phyloP scores from a whole-genome alignment of 2,329 filamentous ascomycete genomes.

The Penicillium rolfsii region DNA sequence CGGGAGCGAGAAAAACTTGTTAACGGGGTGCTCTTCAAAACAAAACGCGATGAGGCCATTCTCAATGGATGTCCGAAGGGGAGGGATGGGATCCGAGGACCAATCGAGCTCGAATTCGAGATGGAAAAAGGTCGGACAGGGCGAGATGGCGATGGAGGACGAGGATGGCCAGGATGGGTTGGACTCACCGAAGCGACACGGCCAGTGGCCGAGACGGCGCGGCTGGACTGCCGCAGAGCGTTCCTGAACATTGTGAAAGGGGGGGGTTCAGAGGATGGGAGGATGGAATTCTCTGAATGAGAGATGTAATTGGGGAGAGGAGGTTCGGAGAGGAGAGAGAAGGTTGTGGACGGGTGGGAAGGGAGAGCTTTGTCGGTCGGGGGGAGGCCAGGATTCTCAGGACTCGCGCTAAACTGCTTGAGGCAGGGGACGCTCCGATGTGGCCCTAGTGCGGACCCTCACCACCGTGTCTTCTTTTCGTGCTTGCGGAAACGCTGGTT shows the following conservation, averaged over 20 bases:
- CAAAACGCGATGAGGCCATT: slow-evolving; percentile 28
- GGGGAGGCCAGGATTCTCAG: slow-evolving; percentile 46
- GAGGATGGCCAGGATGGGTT: slow-evolving; percentile 53
- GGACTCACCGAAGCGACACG: slow-evolving; percentile 92
- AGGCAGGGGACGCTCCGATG: slow-evolving; percentile 45
- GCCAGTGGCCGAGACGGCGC: slow-evolving; percentile 88
- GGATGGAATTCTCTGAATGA: slow-evolving; percentile 47
- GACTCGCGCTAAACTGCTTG: slow-evolving; percentile 46
- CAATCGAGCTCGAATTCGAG: slow-evolving; percentile 39
- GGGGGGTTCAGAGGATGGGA: slow-evolving; percentile 48
- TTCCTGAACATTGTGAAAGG: slow-evolving; percentile 87
- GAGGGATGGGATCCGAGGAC: slow-evolving; percentile 30
- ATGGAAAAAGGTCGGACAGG: slow-evolving; percentile 36
- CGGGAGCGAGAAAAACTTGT: slow-evolving; percentile 45
- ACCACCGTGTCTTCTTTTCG: slow-evolving; percentile 23
- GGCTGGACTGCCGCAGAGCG: slow-evolving; percentile 95
- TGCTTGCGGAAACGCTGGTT: background rate
- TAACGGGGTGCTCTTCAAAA: slow-evolving; percentile 54
- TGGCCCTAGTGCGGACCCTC: slow-evolving; percentile 42
- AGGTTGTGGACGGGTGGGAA: slow-evolving; percentile 48
- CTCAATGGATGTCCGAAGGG: slow-evolving; percentile 29
- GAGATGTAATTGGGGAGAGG: slow-evolving; percentile 47
- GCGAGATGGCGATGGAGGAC: slow-evolving; percentile 29
- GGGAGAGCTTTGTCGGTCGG: slow-evolving; percentile 46
- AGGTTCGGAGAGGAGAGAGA: slow-evolving; percentile 43